A percentile compares a stretch with the other conserved stretches of the same genome.
Evolutionary conservation across 164 flowering plant genomes (phyloP).

Genomic region (Brasenia schreberi): DNA sequence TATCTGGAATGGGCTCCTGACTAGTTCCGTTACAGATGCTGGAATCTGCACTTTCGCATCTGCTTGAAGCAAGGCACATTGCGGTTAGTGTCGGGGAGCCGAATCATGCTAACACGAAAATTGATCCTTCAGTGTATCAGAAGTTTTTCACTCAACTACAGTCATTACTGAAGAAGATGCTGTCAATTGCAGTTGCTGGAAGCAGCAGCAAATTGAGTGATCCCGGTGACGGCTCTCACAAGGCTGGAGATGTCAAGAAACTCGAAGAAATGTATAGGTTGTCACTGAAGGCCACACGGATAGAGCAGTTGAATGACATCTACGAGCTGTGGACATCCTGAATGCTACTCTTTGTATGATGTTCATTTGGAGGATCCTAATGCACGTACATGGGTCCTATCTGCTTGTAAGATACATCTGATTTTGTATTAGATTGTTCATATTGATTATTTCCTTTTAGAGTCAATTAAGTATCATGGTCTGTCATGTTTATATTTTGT

Average conservation of each 20-base stretch:
- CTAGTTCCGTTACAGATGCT: constrained; percentile 39
- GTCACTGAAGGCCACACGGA: constrained; percentile 41
- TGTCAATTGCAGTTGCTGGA: constrained; percentile 29
- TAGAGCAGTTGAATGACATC: constrained; percentile 48
- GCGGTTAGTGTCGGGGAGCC: constrained; percentile 1
- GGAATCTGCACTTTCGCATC: constrained; percentile 56
- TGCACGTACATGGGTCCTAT: neutral
- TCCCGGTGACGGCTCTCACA: constrained; percentile 18
- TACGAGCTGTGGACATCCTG: constrained; percentile 42
- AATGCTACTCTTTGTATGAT: neutral
- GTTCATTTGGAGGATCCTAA: neutral
- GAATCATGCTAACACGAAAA: constrained; percentile 8
- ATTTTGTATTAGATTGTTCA: too few species aligned
- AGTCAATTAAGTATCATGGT: too few species aligned
- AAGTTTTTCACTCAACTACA: constrained; percentile 70
- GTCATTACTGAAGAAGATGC: constrained; percentile 56
- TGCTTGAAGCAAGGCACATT: constrained; percentile 67
- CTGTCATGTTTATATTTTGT: too few species aligned
- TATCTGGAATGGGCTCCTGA: neutral
- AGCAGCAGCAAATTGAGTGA: constrained; percentile 21
- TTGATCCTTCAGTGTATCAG: constrained; percentile 12
- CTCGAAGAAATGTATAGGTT: constrained; percentile 70
- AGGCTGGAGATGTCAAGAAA: constrained; percentile 42
- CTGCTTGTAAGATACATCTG: too few species aligned
- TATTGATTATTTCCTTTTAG: too few species aligned